Conservation (phyloP, 768 basidiomycete genomes). For the Naganishia kalamii region DNA sequence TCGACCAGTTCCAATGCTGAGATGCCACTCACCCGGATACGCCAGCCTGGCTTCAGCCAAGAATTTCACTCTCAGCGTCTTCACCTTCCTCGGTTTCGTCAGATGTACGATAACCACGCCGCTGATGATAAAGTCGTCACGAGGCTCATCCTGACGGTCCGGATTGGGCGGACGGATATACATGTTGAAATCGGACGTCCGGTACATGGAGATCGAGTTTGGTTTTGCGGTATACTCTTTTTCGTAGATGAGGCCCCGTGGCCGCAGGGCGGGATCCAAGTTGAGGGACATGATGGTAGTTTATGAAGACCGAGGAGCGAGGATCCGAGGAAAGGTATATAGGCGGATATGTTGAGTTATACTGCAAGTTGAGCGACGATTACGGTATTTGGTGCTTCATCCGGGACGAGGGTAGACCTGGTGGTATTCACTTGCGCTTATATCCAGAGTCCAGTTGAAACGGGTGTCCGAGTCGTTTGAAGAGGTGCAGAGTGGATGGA, state of each 20-base stretch:
- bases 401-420: too few species aligned
- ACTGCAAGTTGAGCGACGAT: too few species aligned
- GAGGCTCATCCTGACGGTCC: slow-evolving; percentile 4
- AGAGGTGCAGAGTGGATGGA: too few species aligned
- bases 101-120: slow-evolving; percentile 24
- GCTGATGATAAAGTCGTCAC: slow-evolving; percentile 19
- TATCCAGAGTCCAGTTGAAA: too few species aligned
- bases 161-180: slow-evolving; percentile 18
- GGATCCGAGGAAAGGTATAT: too few species aligned
- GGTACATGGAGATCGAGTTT: slow-evolving; percentile 22
- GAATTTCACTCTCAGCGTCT: slow-evolving; percentile 11
- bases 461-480: too few species aligned
- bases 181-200: slow-evolving; percentile 25
- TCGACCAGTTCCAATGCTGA: not conserved
- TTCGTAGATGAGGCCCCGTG: slow-evolving; percentile 10
- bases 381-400: too few species aligned
- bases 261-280: not conserved
- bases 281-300: not conserved
- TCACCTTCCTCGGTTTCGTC: slow-evolving; percentile 21
- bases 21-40: slow-evolving; percentile 12
- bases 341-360: too few species aligned
- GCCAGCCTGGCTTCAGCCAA: slow-evolving; percentile 21
- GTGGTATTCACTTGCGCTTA: too few species aligned
- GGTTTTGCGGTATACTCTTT: slow-evolving; percentile 17
- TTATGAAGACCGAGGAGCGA: too few species aligned